phyloP scores from a whole-genome alignment of 1,284 basidiomycete genomes.

The Moniliophthora roreri region DNA sequence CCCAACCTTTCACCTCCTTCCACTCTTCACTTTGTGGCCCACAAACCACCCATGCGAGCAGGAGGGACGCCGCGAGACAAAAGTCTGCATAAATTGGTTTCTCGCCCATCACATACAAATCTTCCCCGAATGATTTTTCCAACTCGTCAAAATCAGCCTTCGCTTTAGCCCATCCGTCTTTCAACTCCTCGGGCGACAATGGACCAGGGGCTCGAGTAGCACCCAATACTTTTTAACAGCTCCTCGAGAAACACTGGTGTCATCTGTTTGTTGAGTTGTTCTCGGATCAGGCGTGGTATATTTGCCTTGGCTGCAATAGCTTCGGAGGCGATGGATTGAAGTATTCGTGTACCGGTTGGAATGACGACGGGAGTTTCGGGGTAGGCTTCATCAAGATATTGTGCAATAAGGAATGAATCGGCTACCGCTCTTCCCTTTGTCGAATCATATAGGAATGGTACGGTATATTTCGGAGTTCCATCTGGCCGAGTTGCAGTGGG shows the following conservation, averaged over 20 bases:
- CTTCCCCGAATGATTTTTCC: constrained; percentile 22
- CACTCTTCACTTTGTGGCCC: constrained; percentile 22
- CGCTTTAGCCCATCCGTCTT: neutral
- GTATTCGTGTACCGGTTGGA: neutral
- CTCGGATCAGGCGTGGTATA: neutral
- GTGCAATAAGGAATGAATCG: constrained; percentile 16
- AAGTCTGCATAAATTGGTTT: constrained; percentile 31
- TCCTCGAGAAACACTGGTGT: constrained; percentile 24
- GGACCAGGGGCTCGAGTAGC: neutral
- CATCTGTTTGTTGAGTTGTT: constrained; percentile 19
- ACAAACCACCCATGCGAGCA: constrained; percentile 24
- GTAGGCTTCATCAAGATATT: constrained; percentile 14
- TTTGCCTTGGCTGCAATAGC: neutral
- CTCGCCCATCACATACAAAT: constrained; percentile 26
- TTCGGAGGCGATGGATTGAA: neutral
- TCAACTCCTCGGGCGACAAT: neutral
- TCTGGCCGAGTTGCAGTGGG: constrained; percentile 1
- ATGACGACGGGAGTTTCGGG: neutral
- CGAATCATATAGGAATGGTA: constrained; percentile 18
- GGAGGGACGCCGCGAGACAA: constrained; percentile 27
- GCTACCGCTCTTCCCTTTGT: constrained; percentile 9
- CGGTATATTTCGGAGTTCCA: constrained; percentile 11
- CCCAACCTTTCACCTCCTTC: constrained; percentile 29
- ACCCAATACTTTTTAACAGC: constrained; percentile 28
- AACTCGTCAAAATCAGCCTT: neutral